These are phyloP conservation scores for Starmera amethionina DNA, from an alignment of 805 yeast species.

Conservation along the genomic window DNA sequence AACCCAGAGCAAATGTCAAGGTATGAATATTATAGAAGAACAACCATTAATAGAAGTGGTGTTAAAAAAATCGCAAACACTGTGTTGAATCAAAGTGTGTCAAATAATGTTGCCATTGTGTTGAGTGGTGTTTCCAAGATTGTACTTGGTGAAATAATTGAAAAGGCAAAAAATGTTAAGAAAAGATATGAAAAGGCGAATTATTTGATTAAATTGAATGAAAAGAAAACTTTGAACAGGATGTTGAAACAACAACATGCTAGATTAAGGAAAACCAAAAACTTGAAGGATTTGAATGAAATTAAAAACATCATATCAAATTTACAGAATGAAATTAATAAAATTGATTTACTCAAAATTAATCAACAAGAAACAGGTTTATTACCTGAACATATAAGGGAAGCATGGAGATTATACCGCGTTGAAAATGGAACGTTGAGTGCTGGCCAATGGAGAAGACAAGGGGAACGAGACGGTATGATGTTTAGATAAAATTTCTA, in stretches of 20 bases:
- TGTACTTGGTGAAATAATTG: conserved; percentile 83
- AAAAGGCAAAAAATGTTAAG: conserved; percentile 68
- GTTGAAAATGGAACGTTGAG: conserved; percentile 57
- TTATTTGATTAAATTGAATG: conserved; percentile 23
- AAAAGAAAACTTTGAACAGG: conserved; percentile 28
- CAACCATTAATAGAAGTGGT: conserved; percentile 61
- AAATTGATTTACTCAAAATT: conserved; percentile 19
- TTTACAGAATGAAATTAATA: conserved; percentile 17
- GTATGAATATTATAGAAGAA: conserved; percentile 79
- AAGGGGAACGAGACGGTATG: conserved; percentile 63
- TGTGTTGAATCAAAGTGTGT: conserved; percentile 69
- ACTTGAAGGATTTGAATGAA: conserved; percentile 19
- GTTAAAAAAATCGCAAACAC: conserved; percentile 74
- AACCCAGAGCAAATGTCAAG: conserved; percentile 78
- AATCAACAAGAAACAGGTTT: conserved; percentile 44
- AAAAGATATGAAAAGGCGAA: conserved; percentile 36
- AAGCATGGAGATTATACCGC: conserved; percentile 76
- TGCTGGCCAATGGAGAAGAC: conserved; percentile 56
- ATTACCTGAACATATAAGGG: conserved; percentile 75
- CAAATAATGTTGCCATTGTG: conserved; percentile 71
- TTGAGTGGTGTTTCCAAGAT: conserved; percentile 83
- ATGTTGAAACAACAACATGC: conserved; percentile 26
- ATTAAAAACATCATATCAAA: conserved; percentile 14
- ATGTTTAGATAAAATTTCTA: conserved; percentile 42
- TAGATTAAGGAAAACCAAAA: conserved; percentile 30